Conservation (phyloP, 176 grass and related monocot genomes). For the Oryza australiensis region DNA sequence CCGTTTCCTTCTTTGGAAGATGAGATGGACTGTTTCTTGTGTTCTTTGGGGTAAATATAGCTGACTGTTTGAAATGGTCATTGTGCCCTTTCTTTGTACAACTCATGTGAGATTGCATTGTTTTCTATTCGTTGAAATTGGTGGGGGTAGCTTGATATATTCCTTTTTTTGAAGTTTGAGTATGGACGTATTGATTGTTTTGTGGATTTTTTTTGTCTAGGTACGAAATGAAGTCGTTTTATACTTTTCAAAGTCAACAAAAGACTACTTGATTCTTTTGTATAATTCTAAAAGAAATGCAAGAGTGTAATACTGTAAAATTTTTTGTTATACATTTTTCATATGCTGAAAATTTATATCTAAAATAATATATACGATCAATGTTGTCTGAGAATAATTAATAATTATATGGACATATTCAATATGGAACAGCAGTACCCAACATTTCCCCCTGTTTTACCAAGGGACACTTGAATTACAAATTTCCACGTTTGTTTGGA, state of each 20-base stretch:
- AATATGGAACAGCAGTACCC: neutral
- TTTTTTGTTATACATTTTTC: neutral
- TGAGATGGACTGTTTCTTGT: conserved; percentile 15
- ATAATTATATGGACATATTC: neutral
- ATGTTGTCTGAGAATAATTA: neutral
- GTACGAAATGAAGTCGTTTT: neutral
- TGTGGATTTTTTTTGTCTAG: neutral
- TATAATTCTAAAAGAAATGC: neutral
- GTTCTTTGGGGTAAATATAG: neutral
- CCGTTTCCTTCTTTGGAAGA: conserved; percentile 11
- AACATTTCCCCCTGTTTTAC: neutral
- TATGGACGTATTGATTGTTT: neutral
- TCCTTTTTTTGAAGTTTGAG: too few species aligned
- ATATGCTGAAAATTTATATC: neutral
- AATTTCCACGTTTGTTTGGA: neutral
- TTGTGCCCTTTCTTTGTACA: neutral
- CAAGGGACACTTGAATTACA: neutral
- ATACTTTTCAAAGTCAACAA: neutral
- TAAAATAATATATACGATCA: neutral
- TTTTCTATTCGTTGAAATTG: neutral
- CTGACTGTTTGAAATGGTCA: neutral
- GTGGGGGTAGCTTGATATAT: neutral
- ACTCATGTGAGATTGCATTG: neutral
- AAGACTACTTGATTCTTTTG: neutral
- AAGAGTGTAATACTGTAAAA: neutral